phyloP scores from a whole-genome alignment of 2,329 filamentous ascomycete genomes.

The Dothideomycetes sp. region DNA sequence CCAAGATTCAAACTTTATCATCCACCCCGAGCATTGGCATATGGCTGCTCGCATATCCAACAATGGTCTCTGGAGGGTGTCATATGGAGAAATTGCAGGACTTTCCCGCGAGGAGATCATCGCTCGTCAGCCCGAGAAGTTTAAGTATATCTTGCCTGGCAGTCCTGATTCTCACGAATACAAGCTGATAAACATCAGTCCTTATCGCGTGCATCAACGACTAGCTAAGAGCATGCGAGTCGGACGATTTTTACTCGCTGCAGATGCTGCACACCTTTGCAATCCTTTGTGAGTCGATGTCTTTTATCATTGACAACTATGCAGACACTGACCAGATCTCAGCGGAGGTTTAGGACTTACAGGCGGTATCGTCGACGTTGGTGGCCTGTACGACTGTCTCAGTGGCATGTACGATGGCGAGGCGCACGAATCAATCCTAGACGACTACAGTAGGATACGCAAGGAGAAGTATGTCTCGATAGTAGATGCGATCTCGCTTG shows the following conservation, averaged over 20 bases:
- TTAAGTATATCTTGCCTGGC: constrained; percentile 20
- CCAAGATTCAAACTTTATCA: constrained; percentile 13
- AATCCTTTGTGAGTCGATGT: constrained; percentile 21
- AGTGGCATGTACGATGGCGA: constrained; percentile 19
- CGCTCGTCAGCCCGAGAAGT: constrained; percentile 20
- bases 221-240: constrained; percentile 26
- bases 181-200: constrained; percentile 28
- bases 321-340: neutral
- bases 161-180: constrained; percentile 22
- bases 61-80: constrained; percentile 32
- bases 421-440: constrained; percentile 24
- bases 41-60: constrained; percentile 21
- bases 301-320: no score
- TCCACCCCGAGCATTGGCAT: constrained; percentile 23
- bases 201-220: constrained; percentile 34
- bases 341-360: constrained; percentile 21
- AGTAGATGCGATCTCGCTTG: constrained; percentile 25
- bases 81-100: constrained; percentile 29
- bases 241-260: constrained; percentile 28
- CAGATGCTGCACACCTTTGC: constrained; percentile 33
- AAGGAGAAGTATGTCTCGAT: constrained; percentile 27
- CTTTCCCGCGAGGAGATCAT: constrained; percentile 19
- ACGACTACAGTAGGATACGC: constrained; percentile 28
- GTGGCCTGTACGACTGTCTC: constrained; percentile 20
- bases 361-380: constrained; percentile 21